Evolutionary conservation across 768 basidiomycete species (phyloP).

Genomic region (Astraeus odoratus): DNA sequence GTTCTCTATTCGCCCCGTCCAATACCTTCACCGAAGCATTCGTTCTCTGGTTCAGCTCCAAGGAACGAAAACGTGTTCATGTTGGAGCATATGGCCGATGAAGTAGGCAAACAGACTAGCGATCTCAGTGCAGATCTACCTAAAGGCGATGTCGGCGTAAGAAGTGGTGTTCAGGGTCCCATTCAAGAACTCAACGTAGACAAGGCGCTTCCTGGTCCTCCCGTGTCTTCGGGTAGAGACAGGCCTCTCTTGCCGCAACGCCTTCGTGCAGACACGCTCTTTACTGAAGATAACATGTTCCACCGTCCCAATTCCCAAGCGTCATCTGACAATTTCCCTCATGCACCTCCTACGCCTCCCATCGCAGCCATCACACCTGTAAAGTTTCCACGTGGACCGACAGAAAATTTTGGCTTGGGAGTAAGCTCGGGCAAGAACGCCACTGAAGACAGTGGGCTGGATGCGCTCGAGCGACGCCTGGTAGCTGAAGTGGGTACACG

Average conservation of each 20-base stretch:
- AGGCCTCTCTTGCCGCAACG: slow-evolving; percentile 10
- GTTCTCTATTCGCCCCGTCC: slow-evolving; percentile 62
- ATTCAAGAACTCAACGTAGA: slow-evolving; percentile 26
- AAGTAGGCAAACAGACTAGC: slow-evolving; percentile 30
- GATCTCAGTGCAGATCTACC: slow-evolving; percentile 23
- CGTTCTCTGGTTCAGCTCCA: slow-evolving; percentile 27
- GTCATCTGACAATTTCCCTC: slow-evolving; percentile 9
- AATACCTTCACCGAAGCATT: slow-evolving; percentile 57
- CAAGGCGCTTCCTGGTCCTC: slow-evolving; percentile 58
- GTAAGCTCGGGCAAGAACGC: slow-evolving; percentile 16
- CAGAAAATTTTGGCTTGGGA: slow-evolving; percentile 19
- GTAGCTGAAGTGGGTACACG: slow-evolving; percentile 70
- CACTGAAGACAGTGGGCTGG: slow-evolving; percentile 49
- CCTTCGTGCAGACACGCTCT: slow-evolving; percentile 27
- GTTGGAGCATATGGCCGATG: slow-evolving; percentile 69
- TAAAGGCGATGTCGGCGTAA: slow-evolving; percentile 17
- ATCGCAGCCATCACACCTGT: slow-evolving; percentile 36
- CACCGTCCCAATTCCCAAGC: slow-evolving; percentile 8
- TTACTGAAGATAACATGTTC: slow-evolving; percentile 13
- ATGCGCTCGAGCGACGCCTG: slow-evolving; percentile 64
- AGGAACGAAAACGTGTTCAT: slow-evolving; percentile 46
- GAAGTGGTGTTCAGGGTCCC: slow-evolving; percentile 13
- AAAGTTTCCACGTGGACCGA: slow-evolving; percentile 29
- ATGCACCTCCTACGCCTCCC: slow-evolving; percentile 46
- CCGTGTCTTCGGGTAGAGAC: slow-evolving; percentile 42